Base-by-base conservation (phyloP, 805 yeast species). In the Metschnikowia noctiluminum region DNA sequence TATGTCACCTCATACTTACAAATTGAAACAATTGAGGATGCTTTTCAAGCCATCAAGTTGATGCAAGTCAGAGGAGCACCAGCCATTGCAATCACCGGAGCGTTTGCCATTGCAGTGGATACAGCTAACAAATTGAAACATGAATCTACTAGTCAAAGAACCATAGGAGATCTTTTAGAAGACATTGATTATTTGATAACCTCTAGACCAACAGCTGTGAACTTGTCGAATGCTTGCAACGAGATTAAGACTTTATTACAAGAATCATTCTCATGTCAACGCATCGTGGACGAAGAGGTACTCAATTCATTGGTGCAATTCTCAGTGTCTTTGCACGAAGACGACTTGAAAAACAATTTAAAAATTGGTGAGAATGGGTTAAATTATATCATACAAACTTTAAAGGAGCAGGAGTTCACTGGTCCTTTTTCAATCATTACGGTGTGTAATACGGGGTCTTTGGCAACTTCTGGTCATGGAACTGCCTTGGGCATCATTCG, bases 11-110 rank as follows among this genome's bases (percentile, higher is more conserved):
- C 72, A 42, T 92, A 89, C 65, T 70, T 91, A 16, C 63, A 74
- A 1, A 79, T 92, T 49, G 55, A 70, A 35, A 70, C 81, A 14
- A 81, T 88, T 43, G 84, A 84, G 41, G 90, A 85, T 63, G 97
- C 96, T 3, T 89, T 71, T 66, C 75, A 77, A 15, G 96, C 87
- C n/a, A 92, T 92, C 65, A 84, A 82, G 62, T 76, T 76, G 49
- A 92, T 92, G 99, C 90, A 88, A 60, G 97, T 95, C 5, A 78
- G 99, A 64, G 99, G 99, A 35, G 99, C 99, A 0, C 99, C 99
- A 0, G 98, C 98, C 1, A 92, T 92, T 62, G 97, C 97, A 53
- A 88, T 92, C 49, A 97, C 92, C 2, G 98, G 96, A 6, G 83
- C 90, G 1, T 77, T 91, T 51, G 80, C 96, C 2, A 78, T 92